These are phyloP conservation scores for Fusarium staphyleae DNA, from an alignment of 2,329 filamentous ascomycete species.

Conservation along the genomic window DNA sequence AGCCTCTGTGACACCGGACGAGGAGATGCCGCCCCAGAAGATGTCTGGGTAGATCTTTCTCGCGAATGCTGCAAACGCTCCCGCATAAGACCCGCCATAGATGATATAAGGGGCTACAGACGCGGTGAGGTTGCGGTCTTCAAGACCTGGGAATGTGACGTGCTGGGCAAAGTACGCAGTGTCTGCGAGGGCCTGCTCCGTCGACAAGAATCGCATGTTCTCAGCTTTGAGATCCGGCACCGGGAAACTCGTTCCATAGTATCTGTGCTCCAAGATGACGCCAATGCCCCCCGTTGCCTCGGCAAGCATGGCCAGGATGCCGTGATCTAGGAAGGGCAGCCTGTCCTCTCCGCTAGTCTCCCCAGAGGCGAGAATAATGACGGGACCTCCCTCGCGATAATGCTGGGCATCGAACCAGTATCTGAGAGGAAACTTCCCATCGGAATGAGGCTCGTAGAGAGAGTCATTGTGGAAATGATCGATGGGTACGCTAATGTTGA, in stretches of 20 bases:
- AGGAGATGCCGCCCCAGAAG: conserved; percentile 81
- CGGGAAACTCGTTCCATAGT: conserved; percentile 82
- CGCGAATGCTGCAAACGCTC: conserved; percentile 78
- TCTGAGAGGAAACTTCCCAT: conserved; percentile 71
- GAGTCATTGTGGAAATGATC: conserved; percentile 87
- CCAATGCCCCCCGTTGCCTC: conserved; percentile 76
- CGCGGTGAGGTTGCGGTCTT: conserved; percentile 71
- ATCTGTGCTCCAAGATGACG: conserved; percentile 85
- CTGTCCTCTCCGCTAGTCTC: conserved; percentile 71
- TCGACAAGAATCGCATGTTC: conserved; percentile 81
- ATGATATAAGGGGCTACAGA: conserved; percentile 73
- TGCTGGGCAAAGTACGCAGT: conserved; percentile 81
- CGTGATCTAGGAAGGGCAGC: conserved; percentile 77
- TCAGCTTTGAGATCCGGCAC: conserved; percentile 68
- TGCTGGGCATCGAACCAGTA: conserved; percentile 85
- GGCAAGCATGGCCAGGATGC: conserved; percentile 74
- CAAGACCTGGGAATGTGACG: conserved; percentile 73
- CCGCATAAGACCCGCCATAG: conserved; percentile 86
- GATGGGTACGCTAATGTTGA: conserved; percentile 59
- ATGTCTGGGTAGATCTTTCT: conserved; percentile 78
- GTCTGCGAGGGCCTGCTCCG: conserved; percentile 83
- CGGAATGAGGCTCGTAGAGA: conserved; percentile 77
- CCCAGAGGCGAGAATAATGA: conserved; percentile 78
- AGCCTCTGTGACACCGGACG: conserved; percentile 79
- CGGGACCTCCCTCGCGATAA: conserved; percentile 79